phyloP scores from a whole-genome alignment of 106 monocot species.

The Triglochin maritima region DNA sequence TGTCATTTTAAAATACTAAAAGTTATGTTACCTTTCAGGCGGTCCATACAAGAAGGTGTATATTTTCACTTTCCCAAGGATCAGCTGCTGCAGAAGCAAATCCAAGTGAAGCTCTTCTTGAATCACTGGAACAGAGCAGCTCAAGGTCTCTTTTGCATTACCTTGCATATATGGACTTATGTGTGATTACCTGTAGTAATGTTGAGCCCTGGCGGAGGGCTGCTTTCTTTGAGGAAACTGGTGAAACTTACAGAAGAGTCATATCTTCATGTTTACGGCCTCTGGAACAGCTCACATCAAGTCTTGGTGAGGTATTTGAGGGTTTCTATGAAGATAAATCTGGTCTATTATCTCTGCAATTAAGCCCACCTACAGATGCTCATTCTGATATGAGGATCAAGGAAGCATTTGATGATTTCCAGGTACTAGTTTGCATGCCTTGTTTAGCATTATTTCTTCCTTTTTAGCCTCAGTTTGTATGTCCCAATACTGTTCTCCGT shows the following conservation, averaged over 20 bases:
- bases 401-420: conserved; percentile 66
- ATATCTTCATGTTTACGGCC: conserved; percentile 66
- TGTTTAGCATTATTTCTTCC: not conserved
- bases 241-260: conserved; percentile 79
- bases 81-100: conserved; percentile 95
- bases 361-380: conserved; percentile 25
- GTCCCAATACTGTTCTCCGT: not conserved
- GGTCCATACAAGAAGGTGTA: conserved; percentile 70
- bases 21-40: conserved; percentile 27
- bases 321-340: conserved; percentile 41
- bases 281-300: conserved; percentile 63
- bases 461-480: not conserved
- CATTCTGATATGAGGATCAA: conserved; percentile 27
- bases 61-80: conserved; percentile 74
- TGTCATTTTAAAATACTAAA: not conserved
- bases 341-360: conserved; percentile 50
- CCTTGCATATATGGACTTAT: conserved; percentile 87
- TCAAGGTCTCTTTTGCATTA: conserved; percentile 66
- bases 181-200: conserved; percentile 67
- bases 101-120: conserved; percentile 77
- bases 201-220: conserved; percentile 87
- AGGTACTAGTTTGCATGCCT: conserved; percentile 32
- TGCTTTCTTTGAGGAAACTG: conserved; percentile 90
- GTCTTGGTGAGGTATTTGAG: conserved; percentile 48
- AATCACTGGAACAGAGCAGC: conserved; percentile 75